These are phyloP conservation scores for Xerocomus spinulosus DNA, from an alignment of 768 basidiomycete species.

Conservation along the genomic window DNA sequence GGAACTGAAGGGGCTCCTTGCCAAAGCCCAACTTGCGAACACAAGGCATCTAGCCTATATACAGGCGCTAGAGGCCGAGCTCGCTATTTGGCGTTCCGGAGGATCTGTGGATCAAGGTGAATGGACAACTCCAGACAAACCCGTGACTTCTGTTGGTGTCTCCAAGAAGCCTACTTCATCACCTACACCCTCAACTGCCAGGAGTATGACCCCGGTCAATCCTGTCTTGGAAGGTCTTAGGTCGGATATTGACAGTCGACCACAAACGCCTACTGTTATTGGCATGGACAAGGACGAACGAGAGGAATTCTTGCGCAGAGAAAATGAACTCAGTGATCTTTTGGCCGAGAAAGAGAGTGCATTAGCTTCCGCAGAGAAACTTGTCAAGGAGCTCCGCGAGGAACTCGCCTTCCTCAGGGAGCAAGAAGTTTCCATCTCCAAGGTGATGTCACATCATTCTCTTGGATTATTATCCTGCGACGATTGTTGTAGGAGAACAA, in stretches of 20 bases:
- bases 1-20: constrained; percentile 89
- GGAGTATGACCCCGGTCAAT: constrained; percentile 72
- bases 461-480: constrained; percentile 4
- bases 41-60: constrained; percentile 83
- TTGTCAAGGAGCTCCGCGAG: constrained; percentile 82
- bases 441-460: constrained; percentile 41
- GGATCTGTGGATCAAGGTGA: constrained; percentile 78
- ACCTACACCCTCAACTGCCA: constrained; percentile 61
- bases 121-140: constrained; percentile 72
- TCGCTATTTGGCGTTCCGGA: constrained; percentile 85
- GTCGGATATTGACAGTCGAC: constrained; percentile 73
- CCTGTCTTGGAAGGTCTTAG: constrained; percentile 68
- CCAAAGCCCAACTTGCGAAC: constrained; percentile 85
- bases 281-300: constrained; percentile 93
- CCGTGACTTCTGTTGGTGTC: constrained; percentile 37
- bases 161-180: constrained; percentile 49
- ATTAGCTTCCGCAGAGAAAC: constrained; percentile 74
- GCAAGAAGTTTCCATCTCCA: constrained; percentile 74
- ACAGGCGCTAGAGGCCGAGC: constrained; percentile 84
- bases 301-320: constrained; percentile 92
- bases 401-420: constrained; percentile 89
- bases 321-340: constrained; percentile 94
- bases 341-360: constrained; percentile 89
- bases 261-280: constrained; percentile 87
- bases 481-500: constrained; percentile 77